Evolutionary conservation across 148 eudicot species (phyloP).

Genomic region (Chenopodium suecicum): DNA sequence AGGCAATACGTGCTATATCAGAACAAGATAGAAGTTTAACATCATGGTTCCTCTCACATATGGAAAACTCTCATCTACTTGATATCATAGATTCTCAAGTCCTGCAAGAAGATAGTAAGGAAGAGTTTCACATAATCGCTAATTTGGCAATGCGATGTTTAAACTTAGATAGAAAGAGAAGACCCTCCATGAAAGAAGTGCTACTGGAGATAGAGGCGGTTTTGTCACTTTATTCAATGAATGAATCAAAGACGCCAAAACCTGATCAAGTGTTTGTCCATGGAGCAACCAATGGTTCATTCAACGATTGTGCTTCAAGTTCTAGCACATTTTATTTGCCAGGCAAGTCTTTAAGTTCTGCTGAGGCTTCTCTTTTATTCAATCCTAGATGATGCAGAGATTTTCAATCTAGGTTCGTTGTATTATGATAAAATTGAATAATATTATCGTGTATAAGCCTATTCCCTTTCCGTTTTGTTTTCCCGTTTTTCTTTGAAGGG

Average conservation of each 20-base stretch:
- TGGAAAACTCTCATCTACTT: constrained; percentile 17
- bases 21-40: constrained; percentile 24
- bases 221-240: constrained; percentile 15
- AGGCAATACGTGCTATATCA: constrained; percentile 19
- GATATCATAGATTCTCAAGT: constrained; percentile 30
- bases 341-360: constrained; percentile 4
- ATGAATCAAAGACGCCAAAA: constrained; percentile 4
- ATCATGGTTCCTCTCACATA: constrained; percentile 32
- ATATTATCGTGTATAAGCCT: no score
- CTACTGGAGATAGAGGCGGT: constrained; percentile 27
- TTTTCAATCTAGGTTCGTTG: not conserved
- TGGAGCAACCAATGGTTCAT: not conserved
- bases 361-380: constrained; percentile 23
- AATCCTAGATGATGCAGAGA: constrained; percentile 5
- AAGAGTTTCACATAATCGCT: no score
- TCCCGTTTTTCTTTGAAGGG: no score
- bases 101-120: no score
- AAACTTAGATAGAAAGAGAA: no score
- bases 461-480: no score
- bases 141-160: no score
- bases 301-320: not conserved
- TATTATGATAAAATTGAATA: no score
- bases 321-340: constrained; percentile 3
- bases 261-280: not conserved
- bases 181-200: constrained; percentile 44